Conservation (phyloP, 768 basidiomycete genomes). For the Termitomyces sp. region DNA sequence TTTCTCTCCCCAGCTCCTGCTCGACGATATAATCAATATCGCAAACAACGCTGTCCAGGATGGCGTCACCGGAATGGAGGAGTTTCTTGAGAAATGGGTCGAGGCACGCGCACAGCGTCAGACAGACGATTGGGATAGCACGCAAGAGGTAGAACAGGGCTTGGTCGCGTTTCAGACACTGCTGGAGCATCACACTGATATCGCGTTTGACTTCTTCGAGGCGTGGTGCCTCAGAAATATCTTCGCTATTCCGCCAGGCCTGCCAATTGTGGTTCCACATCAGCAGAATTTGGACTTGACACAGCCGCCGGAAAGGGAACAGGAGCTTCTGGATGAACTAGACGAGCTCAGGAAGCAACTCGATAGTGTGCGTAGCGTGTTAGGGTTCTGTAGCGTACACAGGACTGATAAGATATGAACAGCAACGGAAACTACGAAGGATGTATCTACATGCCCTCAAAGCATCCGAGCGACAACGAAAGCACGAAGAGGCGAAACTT, state of each 20-base stretch:
- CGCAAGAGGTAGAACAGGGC: conserved; percentile 74
- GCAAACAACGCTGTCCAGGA: conserved; percentile 78
- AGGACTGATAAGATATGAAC: not conserved
- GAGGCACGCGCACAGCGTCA: conserved; percentile 52
- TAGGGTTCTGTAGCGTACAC: not conserved
- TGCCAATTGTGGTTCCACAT: conserved; percentile 73
- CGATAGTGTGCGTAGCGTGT: conserved; percentile 54
- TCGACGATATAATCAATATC: conserved; percentile 85
- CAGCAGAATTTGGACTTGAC: conserved; percentile 72
- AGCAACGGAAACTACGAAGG: conserved; percentile 70
- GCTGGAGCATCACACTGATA: conserved; percentile 83
- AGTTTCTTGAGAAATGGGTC: conserved; percentile 72
- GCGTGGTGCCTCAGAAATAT: conserved; percentile 88
- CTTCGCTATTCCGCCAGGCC: conserved; percentile 67
- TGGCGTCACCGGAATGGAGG: conserved; percentile 77
- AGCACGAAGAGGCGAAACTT: conserved; percentile 42
- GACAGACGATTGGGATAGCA: conserved; percentile 51
- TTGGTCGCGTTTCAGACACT: conserved; percentile 85
- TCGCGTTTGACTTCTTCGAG: conserved; percentile 91
- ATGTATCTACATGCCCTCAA: conserved; percentile 52
- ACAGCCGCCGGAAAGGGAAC: conserved; percentile 52
- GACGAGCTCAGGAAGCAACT: conserved; percentile 64
- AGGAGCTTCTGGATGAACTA: conserved; percentile 63
- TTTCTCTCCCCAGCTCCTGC: conserved; percentile 79
- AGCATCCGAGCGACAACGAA: conserved; percentile 41